Conservation (phyloP, 1,284 basidiomycete genomes). For the Rhodotorula mucilaginosa region DNA sequence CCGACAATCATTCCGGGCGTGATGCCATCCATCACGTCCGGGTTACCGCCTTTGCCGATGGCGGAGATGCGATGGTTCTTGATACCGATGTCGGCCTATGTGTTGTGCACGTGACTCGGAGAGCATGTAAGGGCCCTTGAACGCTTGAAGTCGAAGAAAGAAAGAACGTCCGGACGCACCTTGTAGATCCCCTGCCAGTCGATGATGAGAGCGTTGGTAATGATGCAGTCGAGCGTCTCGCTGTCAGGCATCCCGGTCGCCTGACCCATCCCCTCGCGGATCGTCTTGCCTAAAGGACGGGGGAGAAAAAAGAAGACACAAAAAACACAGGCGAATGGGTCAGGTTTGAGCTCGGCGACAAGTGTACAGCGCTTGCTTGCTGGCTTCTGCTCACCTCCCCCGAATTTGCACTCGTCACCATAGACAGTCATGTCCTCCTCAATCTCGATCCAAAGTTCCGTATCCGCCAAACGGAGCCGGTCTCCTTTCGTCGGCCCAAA, state of each 20-base stretch:
- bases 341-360: not conserved
- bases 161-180: slow-evolving; percentile 50
- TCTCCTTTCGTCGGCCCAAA: slow-evolving; percentile 94
- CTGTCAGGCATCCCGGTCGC: slow-evolving; percentile 67
- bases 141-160: slow-evolving; percentile 5
- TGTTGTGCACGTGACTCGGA: no score
- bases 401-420: slow-evolving; percentile 96
- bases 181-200: slow-evolving; percentile 97
- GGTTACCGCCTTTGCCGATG: slow-evolving; percentile 96
- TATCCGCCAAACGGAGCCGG: slow-evolving; percentile 82
- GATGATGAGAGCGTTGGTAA: slow-evolving; percentile 90
- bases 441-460: slow-evolving; percentile 85
- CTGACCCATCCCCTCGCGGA: slow-evolving; percentile 97
- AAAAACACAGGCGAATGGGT: no score
- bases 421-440: slow-evolving; percentile 82
- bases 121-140: not conserved
- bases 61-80: slow-evolving; percentile 70
- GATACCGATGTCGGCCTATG: slow-evolving; percentile 92
- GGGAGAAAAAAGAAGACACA: not conserved
- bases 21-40: slow-evolving; percentile 84
- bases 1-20: slow-evolving; percentile 74
- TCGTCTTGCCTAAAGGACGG: slow-evolving; percentile 67
- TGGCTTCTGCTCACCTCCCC: slow-evolving; percentile 64
- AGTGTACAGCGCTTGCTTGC: no score
- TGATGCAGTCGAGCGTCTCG: slow-evolving; percentile 81